phyloP scores from a whole-genome alignment of 2,329 filamentous ascomycete species.

The Bipolaris sorokiniana region DNA sequence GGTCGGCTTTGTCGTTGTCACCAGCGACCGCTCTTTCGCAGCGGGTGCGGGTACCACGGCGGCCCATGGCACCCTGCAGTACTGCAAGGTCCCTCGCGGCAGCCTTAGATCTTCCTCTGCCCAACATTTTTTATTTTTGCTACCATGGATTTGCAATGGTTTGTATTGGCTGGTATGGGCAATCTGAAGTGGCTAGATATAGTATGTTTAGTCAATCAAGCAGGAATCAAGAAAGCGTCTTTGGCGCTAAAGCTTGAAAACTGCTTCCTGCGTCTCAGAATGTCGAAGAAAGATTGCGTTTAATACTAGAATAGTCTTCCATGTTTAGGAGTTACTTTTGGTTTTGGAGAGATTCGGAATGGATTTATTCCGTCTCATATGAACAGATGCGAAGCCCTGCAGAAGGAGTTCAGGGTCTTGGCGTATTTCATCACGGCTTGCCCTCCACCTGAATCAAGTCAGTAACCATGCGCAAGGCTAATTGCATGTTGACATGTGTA shows the following conservation, averaged over 20 bases:
- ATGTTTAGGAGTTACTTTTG: no score
- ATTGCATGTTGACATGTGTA: background rate
- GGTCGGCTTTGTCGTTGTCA: background rate
- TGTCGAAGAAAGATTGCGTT: no score
- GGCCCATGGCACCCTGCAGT: background rate
- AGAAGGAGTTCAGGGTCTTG: background rate
- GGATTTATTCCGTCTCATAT: background rate
- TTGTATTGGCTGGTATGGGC: no score
- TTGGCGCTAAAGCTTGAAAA: no score
- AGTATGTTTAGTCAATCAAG: no score
- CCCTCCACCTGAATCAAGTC: background rate
- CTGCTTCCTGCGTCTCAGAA: no score
- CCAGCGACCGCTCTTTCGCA: constrained; percentile 4
- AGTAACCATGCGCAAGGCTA: background rate
- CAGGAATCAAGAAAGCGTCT: no score
- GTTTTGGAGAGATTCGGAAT: no score
- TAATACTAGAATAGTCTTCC: no score
- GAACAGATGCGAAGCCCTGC: background rate
- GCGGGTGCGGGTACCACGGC: background rate
- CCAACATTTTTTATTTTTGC: background rate
- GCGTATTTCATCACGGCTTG: background rate
- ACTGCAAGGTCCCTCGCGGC: background rate
- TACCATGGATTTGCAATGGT: background rate
- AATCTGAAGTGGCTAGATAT: no score
- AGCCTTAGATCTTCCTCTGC: background rate